Evolutionary conservation across 1,284 basidiomycete genomes (phyloP).

Genomic region (Ceratobasidium sp.): DNA sequence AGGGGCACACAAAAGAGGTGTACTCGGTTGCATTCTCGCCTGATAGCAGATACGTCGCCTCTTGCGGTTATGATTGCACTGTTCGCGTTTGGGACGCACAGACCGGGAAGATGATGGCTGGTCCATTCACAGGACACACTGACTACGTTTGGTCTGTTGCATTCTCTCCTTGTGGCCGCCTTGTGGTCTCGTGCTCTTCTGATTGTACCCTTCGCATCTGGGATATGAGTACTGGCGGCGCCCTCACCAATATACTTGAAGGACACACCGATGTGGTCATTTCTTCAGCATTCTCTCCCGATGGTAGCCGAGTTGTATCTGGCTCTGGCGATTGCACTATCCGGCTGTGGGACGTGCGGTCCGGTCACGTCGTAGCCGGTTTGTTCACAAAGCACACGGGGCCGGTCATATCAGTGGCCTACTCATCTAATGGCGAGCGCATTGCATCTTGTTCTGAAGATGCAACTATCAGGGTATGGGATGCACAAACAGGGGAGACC

Average conservation of each 20-base stretch:
- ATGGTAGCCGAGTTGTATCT: neutral
- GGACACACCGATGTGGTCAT: neutral
- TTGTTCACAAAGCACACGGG: neutral
- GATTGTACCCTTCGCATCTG: neutral
- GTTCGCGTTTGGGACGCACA: conserved; percentile 1
- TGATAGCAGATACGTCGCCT: neutral
- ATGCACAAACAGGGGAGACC: neutral
- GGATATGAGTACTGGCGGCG: neutral
- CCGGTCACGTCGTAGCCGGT: neutral
- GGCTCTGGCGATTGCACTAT: neutral
- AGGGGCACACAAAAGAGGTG: neutral
- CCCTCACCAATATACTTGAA: neutral
- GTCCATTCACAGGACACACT: neutral
- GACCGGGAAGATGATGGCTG: neutral
- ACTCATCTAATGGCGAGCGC: neutral
- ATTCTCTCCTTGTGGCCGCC: neutral
- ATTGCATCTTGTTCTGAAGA: conserved; percentile 10
- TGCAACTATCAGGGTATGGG: neutral
- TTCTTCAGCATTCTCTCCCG: neutral
- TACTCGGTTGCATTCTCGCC: conserved; percentile 3
- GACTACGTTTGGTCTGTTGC: neutral
- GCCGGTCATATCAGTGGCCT: neutral
- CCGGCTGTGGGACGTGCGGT: neutral
- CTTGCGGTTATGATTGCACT: neutral
- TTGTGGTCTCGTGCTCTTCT: neutral